Conservation (phyloP, 805 yeast genomes). For the Nakazawaea wyomingensis region DNA sequence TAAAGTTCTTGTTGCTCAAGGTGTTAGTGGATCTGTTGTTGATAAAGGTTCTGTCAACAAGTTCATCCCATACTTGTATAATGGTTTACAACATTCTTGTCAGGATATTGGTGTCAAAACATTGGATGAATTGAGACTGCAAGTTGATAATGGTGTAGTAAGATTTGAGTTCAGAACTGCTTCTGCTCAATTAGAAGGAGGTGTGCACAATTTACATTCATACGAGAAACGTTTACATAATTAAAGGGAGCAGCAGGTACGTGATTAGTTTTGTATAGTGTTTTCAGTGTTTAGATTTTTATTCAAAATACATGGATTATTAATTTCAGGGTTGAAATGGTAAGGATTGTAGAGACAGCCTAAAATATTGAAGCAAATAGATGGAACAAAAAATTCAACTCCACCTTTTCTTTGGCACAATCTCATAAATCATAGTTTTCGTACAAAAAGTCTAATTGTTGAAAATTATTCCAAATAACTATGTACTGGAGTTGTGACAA, state of each 20-base stretch:
- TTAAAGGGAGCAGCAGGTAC: slow-evolving; percentile 36
- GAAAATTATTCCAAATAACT: too few species aligned
- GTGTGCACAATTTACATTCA: slow-evolving; percentile 92
- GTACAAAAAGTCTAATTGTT: too few species aligned
- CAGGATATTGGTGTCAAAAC: slow-evolving; percentile 93
- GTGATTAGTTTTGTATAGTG: too few species aligned
- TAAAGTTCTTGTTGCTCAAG: slow-evolving; percentile 95
- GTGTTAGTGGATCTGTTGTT: slow-evolving; percentile 94
- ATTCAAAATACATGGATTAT: too few species aligned
- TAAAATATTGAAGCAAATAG: too few species aligned
- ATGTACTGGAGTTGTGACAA: too few species aligned
- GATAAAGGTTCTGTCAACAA: slow-evolving; percentile 95
- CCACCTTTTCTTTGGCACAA: too few species aligned
- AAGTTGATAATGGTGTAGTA: slow-evolving; percentile 62
- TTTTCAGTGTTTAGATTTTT: background rate
- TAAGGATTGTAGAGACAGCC: too few species aligned
- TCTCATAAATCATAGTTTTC: too few species aligned
- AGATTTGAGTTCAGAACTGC: slow-evolving; percentile 98
- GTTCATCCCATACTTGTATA: slow-evolving; percentile 88
- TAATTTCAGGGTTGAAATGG: too few species aligned
- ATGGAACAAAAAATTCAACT: too few species aligned
- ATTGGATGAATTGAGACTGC: slow-evolving; percentile 53
- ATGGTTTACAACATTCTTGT: slow-evolving; percentile 97
- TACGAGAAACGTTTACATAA: slow-evolving; percentile 97
- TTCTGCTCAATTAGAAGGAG: slow-evolving; percentile 98